Evolutionary conservation across 495 filamentous ascomycete species (phyloP).

Genomic region (Lophiotrema nucula): DNA sequence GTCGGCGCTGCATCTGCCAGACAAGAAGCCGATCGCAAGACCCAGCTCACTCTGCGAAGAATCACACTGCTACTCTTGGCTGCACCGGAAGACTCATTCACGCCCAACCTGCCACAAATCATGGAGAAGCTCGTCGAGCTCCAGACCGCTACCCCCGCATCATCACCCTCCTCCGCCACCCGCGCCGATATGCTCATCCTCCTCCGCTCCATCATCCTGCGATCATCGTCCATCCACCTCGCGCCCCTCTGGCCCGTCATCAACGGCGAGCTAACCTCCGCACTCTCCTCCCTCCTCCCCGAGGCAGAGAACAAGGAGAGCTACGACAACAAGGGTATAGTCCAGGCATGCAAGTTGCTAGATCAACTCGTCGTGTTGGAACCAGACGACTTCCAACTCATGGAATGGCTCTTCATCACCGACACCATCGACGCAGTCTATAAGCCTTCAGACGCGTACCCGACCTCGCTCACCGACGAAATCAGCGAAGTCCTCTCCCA

Average conservation of each 20-base stretch:
- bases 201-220: slow-evolving; percentile 74
- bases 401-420: slow-evolving; percentile 95
- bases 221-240: slow-evolving; percentile 72
- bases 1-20: slow-evolving; percentile 94
- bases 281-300: slow-evolving; percentile 71
- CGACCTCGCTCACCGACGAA: slow-evolving; percentile 80
- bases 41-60: slow-evolving; percentile 85
- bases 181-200: slow-evolving; percentile 88
- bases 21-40: slow-evolving; percentile 87
- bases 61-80: slow-evolving; percentile 76
- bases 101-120: slow-evolving; percentile 67
- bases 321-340: slow-evolving; percentile 69
- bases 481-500: slow-evolving; percentile 72
- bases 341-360: slow-evolving; percentile 91
- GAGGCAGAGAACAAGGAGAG: slow-evolving; percentile 66
- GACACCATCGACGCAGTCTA: slow-evolving; percentile 98
- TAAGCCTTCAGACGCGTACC: slow-evolving; percentile 62
- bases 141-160: slow-evolving; percentile 77
- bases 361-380: slow-evolving; percentile 79
- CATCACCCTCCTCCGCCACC: slow-evolving; percentile 87
- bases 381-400: slow-evolving; percentile 92
- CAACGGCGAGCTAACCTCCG: slow-evolving; percentile 80
- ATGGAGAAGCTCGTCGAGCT: slow-evolving; percentile 86
- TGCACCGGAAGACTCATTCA: slow-evolving; percentile 70
- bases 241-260: slow-evolving; percentile 85